These are phyloP conservation scores for Wickerhamomyces ciferrii DNA, from an alignment of 805 yeast genomes.

Conservation along the genomic window DNA sequence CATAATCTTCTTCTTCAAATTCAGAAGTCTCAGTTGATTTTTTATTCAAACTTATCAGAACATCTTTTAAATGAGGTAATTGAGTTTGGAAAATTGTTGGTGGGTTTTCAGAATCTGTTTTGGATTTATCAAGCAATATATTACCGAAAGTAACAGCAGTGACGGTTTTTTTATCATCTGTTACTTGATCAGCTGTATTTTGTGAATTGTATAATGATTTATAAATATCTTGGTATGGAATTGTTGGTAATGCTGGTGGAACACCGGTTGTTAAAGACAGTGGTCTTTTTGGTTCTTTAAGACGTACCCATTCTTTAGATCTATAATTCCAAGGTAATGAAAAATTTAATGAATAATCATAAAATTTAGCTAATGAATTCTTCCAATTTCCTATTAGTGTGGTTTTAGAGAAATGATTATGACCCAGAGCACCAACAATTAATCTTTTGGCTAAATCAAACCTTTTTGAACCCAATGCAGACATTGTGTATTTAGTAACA, in stretches of 20 bases:
- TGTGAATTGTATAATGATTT: constrained; percentile 6
- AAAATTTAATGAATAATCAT: constrained; percentile 7
- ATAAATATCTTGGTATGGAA: constrained; percentile 8
- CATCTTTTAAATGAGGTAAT: not conserved
- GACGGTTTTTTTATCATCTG: not conserved
- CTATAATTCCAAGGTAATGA: constrained; percentile 22
- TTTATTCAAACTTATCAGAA: not conserved
- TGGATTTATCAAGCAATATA: constrained; percentile 9
- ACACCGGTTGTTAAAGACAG: not conserved
- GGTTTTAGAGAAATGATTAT: constrained; percentile 15
- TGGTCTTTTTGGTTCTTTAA: constrained; percentile 12
- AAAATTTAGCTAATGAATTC: constrained; percentile 3
- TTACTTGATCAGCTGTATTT: constrained; percentile 4
- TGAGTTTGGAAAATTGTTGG: not conserved
- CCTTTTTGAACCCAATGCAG: constrained; percentile 13
- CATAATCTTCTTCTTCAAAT: constrained; percentile 6
- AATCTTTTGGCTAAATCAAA: constrained; percentile 18
- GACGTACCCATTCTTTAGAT: constrained; percentile 14
- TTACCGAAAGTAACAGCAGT: constrained; percentile 21
- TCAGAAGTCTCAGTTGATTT: constrained; percentile 12
- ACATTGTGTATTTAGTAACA: constrained; percentile 9
- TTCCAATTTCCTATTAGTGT: constrained; percentile 7
- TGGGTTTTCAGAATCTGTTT: constrained; percentile 3
- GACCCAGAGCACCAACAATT: constrained; percentile 20
- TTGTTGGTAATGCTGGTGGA: not conserved